A percentile compares a stretch with the other conserved stretches of the same genome.
Evolutionary conservation across 345 rosid species (phyloP).

Genomic region (Sonneratia alba): DNA sequence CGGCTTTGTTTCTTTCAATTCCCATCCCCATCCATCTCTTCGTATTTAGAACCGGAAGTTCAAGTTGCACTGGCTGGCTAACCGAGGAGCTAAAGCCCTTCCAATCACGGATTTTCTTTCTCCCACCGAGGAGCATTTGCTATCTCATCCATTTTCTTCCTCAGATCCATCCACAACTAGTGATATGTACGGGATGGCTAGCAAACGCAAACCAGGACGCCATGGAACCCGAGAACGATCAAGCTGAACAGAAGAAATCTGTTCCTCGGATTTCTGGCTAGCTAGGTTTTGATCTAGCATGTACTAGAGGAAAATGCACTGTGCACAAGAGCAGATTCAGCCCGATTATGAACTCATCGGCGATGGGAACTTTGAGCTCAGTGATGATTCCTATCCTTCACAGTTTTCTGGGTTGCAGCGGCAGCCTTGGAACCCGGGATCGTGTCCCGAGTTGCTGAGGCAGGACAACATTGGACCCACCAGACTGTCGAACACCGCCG

Average conservation of each 20-base stretch:
- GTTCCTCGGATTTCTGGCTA: constrained; percentile 1
- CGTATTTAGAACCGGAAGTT: too few species aligned
- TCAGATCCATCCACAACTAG: too few species aligned
- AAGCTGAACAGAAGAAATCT: not conserved
- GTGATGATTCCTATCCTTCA: constrained; percentile 4
- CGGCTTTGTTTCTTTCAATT: too few species aligned
- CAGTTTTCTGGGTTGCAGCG: constrained; percentile 11
- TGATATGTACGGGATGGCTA: not conserved
- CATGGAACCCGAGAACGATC: not conserved
- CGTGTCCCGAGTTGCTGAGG: constrained; percentile 1
- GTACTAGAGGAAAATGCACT: constrained; percentile 28
- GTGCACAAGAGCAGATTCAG: constrained; percentile 20
- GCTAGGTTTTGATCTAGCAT: constrained; percentile 14
- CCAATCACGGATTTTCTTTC: too few species aligned
- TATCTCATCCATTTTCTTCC: constrained; percentile 11
- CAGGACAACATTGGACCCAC: constrained; percentile 13
- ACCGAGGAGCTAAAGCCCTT: too few species aligned
- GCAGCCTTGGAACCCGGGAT: constrained; percentile 12
- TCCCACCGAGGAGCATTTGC: too few species aligned
- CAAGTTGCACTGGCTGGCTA: too few species aligned
- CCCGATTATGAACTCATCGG: constrained; percentile 18
- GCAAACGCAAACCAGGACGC: not conserved
- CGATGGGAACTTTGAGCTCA: constrained; percentile 18
- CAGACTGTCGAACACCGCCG: constrained; percentile 21
- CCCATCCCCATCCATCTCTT: too few species aligned